Conservation (phyloP, 306 rosid genomes). For the Elaeagnus macrophylla region DNA sequence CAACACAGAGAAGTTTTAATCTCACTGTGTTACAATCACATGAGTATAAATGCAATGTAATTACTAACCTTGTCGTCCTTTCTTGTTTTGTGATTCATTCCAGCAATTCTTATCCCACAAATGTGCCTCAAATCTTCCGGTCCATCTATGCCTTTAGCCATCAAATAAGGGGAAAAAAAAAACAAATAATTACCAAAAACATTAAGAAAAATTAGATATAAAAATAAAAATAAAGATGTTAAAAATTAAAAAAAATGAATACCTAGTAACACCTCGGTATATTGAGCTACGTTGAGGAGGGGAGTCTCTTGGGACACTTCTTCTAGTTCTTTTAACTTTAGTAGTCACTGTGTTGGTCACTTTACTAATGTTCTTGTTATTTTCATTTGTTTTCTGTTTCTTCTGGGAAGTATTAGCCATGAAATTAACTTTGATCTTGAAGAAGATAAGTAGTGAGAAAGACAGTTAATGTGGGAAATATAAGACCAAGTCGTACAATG, state of each 20-base stretch:
- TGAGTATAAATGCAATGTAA: too few relatives aligned
- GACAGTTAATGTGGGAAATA: not conserved
- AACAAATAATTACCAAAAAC: too few relatives aligned
- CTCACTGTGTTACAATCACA: too few relatives aligned
- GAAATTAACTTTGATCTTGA: not conserved
- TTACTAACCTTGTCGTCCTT: slow-evolving; percentile 69
- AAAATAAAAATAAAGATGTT: too few relatives aligned
- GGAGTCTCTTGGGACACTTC: slow-evolving; percentile 51
- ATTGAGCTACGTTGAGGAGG: slow-evolving; percentile 81
- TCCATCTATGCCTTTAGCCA: slow-evolving; percentile 59
- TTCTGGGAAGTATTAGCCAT: slow-evolving; percentile 52
- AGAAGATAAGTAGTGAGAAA: not conserved
- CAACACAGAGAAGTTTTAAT: too few relatives aligned
- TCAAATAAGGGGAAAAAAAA: too few relatives aligned
- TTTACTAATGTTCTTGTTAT: slow-evolving; percentile 5
- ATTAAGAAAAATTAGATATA: too few relatives aligned
- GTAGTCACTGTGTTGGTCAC: slow-evolving; percentile 11
- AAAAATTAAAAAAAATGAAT: not conserved
- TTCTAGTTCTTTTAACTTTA: slow-evolving; percentile 52
- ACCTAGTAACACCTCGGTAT: slow-evolving; percentile 80
- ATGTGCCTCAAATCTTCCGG: slow-evolving; percentile 84
- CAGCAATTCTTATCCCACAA: slow-evolving; percentile 86
- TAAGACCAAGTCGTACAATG: not conserved
- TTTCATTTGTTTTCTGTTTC: slow-evolving; percentile 22
- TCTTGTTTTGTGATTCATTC: slow-evolving; percentile 77